Percentiles rank a stretch among this genome's conserved stretches.
Evolutionary conservation across 441 rosid genomes (phyloP).

Genomic region (Bruguiera hainesii): DNA sequence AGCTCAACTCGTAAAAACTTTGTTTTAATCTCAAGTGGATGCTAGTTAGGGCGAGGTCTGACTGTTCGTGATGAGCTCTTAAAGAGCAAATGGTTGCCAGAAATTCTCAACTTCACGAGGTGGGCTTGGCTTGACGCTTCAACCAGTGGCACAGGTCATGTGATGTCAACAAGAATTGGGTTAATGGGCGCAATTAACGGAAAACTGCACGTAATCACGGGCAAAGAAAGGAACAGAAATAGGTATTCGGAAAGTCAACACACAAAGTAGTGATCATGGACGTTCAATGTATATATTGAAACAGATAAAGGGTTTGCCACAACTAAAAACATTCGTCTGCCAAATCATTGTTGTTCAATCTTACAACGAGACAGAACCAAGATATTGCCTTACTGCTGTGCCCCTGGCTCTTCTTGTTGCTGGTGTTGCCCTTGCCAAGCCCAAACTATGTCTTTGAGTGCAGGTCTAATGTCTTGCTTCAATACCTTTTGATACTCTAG

Average conservation of each 20-base stretch:
- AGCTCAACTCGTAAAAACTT: too few relatives aligned
- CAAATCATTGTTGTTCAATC: not conserved
- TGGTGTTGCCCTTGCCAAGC: conserved; percentile 55
- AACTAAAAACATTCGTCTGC: not conserved
- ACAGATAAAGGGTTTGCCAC: not conserved
- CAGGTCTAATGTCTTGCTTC: conserved; percentile 68
- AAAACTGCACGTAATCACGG: too few relatives aligned
- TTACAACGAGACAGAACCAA: conserved; percentile 4
- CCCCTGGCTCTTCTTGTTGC: conserved; percentile 13
- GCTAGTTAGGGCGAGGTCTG: too few relatives aligned
- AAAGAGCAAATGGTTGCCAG: too few relatives aligned
- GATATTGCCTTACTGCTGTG: not conserved
- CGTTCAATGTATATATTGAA: not conserved
- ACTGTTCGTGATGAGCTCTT: too few relatives aligned
- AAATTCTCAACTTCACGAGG: too few relatives aligned
- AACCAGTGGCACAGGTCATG: too few relatives aligned
- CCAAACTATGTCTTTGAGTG: conserved; percentile 73
- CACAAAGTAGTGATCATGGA: not conserved
- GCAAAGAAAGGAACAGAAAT: not conserved
- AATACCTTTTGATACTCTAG: conserved; percentile 62
- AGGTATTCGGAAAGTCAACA: not conserved
- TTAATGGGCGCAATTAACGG: too few relatives aligned
- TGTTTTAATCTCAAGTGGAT: too few relatives aligned
- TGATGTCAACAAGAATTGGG: too few relatives aligned
- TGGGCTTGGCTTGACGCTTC: too few relatives aligned